Evolutionary conservation across 805 yeast genomes (phyloP), one percentile per base, ranked within the genome.

Genomic region (Gaillardinia entomophila): DNA sequence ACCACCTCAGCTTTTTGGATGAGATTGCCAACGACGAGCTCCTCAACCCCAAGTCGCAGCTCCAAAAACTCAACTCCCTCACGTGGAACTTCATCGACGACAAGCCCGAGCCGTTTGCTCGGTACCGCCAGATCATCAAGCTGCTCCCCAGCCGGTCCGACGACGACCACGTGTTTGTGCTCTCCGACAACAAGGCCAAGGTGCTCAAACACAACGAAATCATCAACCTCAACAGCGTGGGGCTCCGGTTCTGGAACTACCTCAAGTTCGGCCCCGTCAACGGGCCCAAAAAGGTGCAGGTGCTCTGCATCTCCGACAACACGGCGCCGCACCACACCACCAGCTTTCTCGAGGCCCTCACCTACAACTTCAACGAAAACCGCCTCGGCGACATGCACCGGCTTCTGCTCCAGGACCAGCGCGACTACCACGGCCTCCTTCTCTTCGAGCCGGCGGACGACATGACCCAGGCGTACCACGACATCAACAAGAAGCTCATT

Each of bases 261-360:
- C 48, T 83, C 43, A 72, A 75, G 36, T 64, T 82, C 31, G 68
- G 70, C 27, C 85, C 90, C 0, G 44, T 71, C 6, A 50, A 53
- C 16, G 70, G 68, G 1, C 53, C 59, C 1, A 79, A 81, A 39
- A 60, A 72, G 36, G 71, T 79, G 37, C 73, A 71, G 34, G 53
- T 77, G 6, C 40, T 82, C 6, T 45, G 79, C 37, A 46, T 83
- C 1, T 43, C 61, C 2, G 69, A 66, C 39, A 34, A 37, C 18
- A 40, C 36, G 12, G 23, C 13, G 14, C 2, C 14, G 26, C 51
- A 50, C 18, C 48, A 59, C 24, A 38, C 41, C 8, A 53, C 45
- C 5, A 66, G 57, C 12, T 75, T 78, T 35, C 45, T 75, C 26
- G 53, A 62, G 16, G 43, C 63, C 0, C 41, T 79, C 8, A 48